Evolutionary conservation across 1,284 basidiomycete genomes (phyloP).

Genomic region (Pterulicium gracile): DNA sequence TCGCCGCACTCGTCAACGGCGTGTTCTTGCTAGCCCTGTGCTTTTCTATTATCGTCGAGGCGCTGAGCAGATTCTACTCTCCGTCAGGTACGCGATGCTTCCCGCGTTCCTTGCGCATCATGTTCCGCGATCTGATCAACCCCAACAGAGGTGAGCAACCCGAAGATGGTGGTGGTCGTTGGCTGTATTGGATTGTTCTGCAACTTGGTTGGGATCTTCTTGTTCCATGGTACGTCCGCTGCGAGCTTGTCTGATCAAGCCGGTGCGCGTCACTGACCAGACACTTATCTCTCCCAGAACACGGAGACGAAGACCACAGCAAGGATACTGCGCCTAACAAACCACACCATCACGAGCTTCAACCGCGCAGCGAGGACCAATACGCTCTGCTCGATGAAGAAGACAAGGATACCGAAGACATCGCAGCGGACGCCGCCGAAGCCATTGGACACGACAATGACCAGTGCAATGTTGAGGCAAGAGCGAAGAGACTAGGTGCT

Average conservation of each 20-base stretch:
- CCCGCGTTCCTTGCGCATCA: slow-evolving; percentile 3
- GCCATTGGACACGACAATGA: too few relatives aligned
- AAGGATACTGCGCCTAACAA: neutral
- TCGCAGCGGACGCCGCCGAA: too few relatives aligned
- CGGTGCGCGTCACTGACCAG: too few relatives aligned
- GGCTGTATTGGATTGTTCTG: slow-evolving; percentile 85
- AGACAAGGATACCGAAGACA: slow-evolving; percentile 7
- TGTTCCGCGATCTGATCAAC: slow-evolving; percentile 4
- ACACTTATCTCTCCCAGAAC: slow-evolving; percentile 31
- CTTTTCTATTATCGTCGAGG: slow-evolving; percentile 92
- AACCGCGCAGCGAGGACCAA: slow-evolving; percentile 1
- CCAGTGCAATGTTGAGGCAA: too few relatives aligned
- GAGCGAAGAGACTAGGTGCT: too few relatives aligned
- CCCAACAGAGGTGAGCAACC: slow-evolving; percentile 79
- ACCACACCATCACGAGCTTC: slow-evolving; percentile 4
- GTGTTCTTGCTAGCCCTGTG: slow-evolving; percentile 95
- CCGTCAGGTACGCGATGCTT: slow-evolving; percentile 50
- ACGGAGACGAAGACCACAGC: slow-evolving; percentile 31
- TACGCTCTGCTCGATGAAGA: slow-evolving; percentile 1
- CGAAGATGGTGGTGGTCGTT: slow-evolving; percentile 83
- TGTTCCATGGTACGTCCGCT: slow-evolving; percentile 78
- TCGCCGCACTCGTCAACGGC: slow-evolving; percentile 92
- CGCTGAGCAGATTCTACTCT: slow-evolving; percentile 82
- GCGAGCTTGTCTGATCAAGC: neutral
- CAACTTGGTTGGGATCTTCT: slow-evolving; percentile 87